phyloP scores from a whole-genome alignment of 1,139 yeast genomes.

The Kodamaea sp. region DNA sequence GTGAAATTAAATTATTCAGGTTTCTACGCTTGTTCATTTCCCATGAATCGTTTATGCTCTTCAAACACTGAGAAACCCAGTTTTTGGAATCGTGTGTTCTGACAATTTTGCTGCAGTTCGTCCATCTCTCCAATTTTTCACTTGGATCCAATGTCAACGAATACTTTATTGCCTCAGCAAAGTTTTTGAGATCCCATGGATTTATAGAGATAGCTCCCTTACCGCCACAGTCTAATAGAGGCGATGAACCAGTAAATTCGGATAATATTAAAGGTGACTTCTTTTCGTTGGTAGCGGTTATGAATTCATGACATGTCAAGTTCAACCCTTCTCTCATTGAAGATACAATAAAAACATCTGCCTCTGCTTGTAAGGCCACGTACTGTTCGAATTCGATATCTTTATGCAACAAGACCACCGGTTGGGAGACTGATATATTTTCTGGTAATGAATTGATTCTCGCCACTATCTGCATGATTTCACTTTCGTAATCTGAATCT shows the following conservation, averaged over 20 bases:
- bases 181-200: slow-evolving; percentile 82
- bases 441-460: slow-evolving; percentile 78
- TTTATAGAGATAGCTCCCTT: slow-evolving; percentile 77
- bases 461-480: slow-evolving; percentile 75
- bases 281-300: slow-evolving; percentile 69
- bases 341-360: slow-evolving; percentile 83
- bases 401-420: slow-evolving; percentile 84
- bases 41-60: slow-evolving; percentile 65
- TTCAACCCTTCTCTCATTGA: slow-evolving; percentile 97
- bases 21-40: slow-evolving; percentile 45
- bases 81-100: slow-evolving; percentile 65
- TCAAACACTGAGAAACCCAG: slow-evolving; percentile 69
- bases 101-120: slow-evolving; percentile 57
- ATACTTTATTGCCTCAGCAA: slow-evolving; percentile 59
- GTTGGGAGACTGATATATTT: slow-evolving; percentile 76
- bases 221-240: slow-evolving; percentile 53
- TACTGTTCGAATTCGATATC: slow-evolving; percentile 90
- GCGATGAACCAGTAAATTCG: slow-evolving; percentile 94
- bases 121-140: slow-evolving; percentile 67
- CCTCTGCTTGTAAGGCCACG: slow-evolving; percentile 80
- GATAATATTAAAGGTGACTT: slow-evolving; percentile 84
- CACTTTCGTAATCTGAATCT: slow-evolving; percentile 65
- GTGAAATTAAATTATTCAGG: slow-evolving; percentile 25
- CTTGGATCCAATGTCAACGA: slow-evolving; percentile 64
- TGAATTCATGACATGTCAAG: slow-evolving; percentile 91